phyloP scores from a whole-genome alignment of 192 early-diverging fungal genomes.

The Backusella psychrophila region DNA sequence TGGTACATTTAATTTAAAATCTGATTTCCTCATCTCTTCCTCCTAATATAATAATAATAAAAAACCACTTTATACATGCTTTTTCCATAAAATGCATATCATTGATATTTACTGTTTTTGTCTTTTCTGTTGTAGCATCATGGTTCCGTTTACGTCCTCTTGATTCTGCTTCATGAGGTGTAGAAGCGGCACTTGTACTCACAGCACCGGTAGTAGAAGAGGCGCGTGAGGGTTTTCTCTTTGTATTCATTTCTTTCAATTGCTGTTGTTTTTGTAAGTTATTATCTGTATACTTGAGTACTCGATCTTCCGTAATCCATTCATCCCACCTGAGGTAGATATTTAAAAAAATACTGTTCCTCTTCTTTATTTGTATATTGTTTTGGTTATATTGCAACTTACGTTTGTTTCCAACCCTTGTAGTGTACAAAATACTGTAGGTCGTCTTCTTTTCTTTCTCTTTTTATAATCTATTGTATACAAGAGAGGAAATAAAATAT shows the following conservation, averaged over 20 bases:
- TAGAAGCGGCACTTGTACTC: not conserved
- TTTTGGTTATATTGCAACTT: conserved; percentile 16
- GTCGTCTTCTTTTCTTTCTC: conserved; percentile 47
- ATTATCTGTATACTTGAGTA: conserved; percentile 81
- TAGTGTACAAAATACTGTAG: conserved; percentile 93
- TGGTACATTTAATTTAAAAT: conserved; percentile 89
- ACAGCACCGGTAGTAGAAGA: not conserved
- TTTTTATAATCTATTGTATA: conserved; percentile 9
- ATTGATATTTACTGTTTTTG: conserved; percentile 10
- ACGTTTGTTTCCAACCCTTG: conserved; percentile 98
- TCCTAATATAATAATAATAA: conserved; percentile 42
- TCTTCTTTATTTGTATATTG: not conserved
- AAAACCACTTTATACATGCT: no score
- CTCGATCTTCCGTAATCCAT: conserved; percentile 92
- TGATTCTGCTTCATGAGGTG: conserved; percentile 16
- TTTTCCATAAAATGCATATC: no score
- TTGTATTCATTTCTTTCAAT: conserved; percentile 57
- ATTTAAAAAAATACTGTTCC: not conserved
- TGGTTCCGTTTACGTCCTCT: conserved; percentile 29
- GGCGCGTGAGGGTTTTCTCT: conserved; percentile 26
- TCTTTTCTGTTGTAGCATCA: conserved; percentile 28
- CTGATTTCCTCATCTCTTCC: conserved; percentile 70
- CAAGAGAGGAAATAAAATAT: not conserved
- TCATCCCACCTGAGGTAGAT: conserved; percentile 86
- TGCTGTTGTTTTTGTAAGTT: conserved; percentile 83